Conservation (phyloP, 495 filamentous ascomycete genomes). For the Talaromyces trachyspermus region DNA sequence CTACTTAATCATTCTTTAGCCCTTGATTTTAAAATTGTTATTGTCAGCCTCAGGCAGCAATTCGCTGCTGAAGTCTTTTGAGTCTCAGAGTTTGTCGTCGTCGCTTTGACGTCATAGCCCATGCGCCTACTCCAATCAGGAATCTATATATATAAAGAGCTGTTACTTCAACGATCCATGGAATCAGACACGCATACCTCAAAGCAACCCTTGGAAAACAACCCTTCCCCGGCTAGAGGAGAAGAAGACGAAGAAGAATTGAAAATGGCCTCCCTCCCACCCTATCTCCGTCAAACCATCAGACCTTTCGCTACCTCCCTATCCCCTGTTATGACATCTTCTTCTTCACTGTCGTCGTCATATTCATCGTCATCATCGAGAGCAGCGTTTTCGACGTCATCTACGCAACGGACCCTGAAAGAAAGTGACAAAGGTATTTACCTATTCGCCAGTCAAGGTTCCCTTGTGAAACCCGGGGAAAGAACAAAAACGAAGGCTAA, state of each 20-base stretch:
- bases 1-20: neutral
- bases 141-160: neutral
- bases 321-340: constrained; percentile 14
- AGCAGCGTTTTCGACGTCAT: constrained; percentile 24
- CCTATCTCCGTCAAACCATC: neutral
- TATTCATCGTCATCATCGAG: neutral
- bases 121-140: neutral
- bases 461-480: neutral
- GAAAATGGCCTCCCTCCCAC: constrained; percentile 2
- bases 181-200: too few relatives aligned
- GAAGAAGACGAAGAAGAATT: neutral
- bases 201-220: too few relatives aligned
- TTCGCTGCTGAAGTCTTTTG: neutral
- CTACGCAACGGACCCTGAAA: constrained; percentile 21
- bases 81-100: neutral
- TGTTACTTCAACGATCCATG: neutral
- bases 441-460: neutral
- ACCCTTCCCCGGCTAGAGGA: neutral
- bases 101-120: constrained; percentile 1
- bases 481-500: neutral
- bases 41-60: too few relatives aligned
- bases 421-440: constrained; percentile 29
- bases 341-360: neutral
- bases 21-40: too few relatives aligned
- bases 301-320: constrained; percentile 21